Evolutionary conservation across 176 grass and related monocot species (phyloP).

Genomic region (Carex kokanica): DNA sequence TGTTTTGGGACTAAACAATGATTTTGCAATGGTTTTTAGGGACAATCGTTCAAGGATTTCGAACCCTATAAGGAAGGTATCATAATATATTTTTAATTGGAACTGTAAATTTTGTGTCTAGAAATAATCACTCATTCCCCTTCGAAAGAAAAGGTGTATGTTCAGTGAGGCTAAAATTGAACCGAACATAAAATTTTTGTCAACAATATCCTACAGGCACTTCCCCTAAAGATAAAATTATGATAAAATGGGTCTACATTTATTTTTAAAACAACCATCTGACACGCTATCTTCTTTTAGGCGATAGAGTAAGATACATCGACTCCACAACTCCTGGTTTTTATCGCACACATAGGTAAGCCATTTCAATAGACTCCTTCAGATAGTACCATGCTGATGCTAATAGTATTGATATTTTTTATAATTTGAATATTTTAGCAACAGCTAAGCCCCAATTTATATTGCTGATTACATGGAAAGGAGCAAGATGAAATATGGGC

Average conservation of each 20-base stretch:
- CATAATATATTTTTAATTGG: background rate
- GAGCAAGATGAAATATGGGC: background rate
- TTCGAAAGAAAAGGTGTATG: background rate
- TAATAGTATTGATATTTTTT: background rate
- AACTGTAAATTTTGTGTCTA: background rate
- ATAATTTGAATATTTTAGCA: background rate
- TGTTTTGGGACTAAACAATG: background rate
- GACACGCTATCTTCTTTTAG: constrained; percentile 45
- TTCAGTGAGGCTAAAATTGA: background rate
- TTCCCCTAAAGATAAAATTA: constrained; percentile 18
- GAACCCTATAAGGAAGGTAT: constrained; percentile 68
- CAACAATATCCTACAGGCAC: constrained; percentile 12
- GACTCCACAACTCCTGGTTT: constrained; percentile 32
- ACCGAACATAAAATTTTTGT: background rate
- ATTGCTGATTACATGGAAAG: background rate
- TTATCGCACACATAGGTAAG: constrained; percentile 30
- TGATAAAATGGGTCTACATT: constrained; percentile 12
- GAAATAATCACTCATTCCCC: background rate
- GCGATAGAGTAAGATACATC: constrained; percentile 91
- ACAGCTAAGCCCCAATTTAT: background rate
- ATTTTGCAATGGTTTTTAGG: constrained; percentile 48
- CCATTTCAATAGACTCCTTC: background rate
- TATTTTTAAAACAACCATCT: constrained; percentile 25
- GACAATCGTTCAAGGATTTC: constrained; percentile 62
- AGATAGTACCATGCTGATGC: background rate